Conservation (phyloP, 192 early-diverging fungal species). For the Umbelopsis sp. region DNA sequence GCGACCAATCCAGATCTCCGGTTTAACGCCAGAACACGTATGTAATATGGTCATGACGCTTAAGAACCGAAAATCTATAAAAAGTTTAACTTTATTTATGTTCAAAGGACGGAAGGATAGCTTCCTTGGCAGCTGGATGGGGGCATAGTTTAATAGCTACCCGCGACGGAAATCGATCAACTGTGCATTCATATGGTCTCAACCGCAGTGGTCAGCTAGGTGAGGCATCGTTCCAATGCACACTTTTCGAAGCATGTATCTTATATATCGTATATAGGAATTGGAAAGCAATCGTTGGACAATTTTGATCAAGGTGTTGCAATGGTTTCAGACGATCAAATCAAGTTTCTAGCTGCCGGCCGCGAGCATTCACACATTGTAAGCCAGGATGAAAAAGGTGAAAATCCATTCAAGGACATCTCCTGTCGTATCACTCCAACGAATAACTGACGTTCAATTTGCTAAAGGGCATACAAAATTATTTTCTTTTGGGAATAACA, state of each 20-base stretch:
- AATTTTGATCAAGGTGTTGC: not conserved
- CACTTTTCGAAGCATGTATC: too few species aligned
- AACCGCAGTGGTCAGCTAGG: constrained; percentile 36
- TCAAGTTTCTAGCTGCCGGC: constrained; percentile 55
- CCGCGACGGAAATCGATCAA: not conserved
- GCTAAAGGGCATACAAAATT: constrained; percentile 21
- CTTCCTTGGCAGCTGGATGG: constrained; percentile 38
- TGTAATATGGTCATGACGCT: not conserved
- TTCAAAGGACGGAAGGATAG: not conserved
- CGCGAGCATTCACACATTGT: constrained; percentile 71
- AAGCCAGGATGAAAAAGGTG: constrained; percentile 11
- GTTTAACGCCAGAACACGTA: not conserved
- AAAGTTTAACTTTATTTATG: not conserved
- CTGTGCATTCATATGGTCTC: constrained; percentile 33
- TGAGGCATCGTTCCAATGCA: not conserved
- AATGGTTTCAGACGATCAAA: not conserved
- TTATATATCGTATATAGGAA: not conserved
- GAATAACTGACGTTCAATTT: not conserved
- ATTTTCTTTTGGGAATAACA: constrained; percentile 64
- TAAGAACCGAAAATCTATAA: not conserved
- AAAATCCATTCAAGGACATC: not conserved
- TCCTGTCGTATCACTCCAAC: not conserved
- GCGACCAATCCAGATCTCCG: not conserved
- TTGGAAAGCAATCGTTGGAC: not conserved
- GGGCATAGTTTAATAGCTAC: constrained; percentile 33